Conservation (phyloP, 805 yeast species). For the Monosporozyma yasuniensis region DNA sequence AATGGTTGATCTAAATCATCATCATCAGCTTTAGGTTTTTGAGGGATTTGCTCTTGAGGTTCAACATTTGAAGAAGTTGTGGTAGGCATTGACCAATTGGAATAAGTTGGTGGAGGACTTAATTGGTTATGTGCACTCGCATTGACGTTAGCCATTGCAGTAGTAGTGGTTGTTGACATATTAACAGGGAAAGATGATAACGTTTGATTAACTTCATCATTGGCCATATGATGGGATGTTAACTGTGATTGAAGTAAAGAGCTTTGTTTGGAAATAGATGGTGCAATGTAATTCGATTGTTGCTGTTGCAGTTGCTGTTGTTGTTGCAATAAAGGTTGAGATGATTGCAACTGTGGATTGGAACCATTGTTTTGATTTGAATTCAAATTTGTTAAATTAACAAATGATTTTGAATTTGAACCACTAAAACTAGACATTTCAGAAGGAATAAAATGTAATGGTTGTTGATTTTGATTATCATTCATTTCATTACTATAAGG, state of each 20-base stretch:
- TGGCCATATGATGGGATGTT: neutral
- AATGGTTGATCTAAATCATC: conserved; percentile 17
- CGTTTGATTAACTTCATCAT: neutral
- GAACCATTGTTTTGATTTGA: conserved; percentile 1
- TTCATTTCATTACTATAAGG: conserved; percentile 4
- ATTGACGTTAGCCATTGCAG: conserved; percentile 9
- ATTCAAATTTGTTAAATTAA: neutral
- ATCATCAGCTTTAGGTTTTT: neutral
- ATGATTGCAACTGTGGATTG: neutral
- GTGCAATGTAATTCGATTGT: neutral
- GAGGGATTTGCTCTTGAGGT: neutral
- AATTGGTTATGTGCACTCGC: conserved; percentile 6
- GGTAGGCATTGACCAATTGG: neutral
- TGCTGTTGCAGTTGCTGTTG: neutral
- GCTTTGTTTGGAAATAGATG: neutral
- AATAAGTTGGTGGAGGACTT: conserved; percentile 4
- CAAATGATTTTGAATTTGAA: neutral
- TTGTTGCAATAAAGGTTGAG: neutral
- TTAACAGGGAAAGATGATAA: conserved; percentile 4
- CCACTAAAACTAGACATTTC: neutral
- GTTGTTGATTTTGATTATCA: neutral
- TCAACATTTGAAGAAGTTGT: neutral
- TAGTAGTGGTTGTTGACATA: conserved; percentile 12
- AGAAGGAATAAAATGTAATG: neutral
- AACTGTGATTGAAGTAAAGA: neutral